phyloP scores from a whole-genome alignment of 2,329 filamentous ascomycete genomes.

The Beauveria pseudobassiana region DNA sequence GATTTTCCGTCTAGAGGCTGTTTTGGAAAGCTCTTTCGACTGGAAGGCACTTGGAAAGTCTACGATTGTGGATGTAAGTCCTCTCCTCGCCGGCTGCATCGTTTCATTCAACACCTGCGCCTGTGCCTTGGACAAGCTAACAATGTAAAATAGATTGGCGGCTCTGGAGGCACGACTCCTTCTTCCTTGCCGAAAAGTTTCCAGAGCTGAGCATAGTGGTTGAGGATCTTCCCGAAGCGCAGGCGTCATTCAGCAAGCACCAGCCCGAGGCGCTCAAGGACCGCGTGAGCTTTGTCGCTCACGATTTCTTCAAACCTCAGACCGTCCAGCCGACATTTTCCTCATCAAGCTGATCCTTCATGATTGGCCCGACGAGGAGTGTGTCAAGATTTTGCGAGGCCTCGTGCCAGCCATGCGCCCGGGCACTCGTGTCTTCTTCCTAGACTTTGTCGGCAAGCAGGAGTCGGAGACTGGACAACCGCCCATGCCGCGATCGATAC shows the following conservation, averaged over 20 bases:
- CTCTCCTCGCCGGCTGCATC: not conserved
- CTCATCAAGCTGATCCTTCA: conserved; percentile 48
- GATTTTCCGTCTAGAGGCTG: conserved; percentile 29
- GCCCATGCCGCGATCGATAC: conserved; percentile 28
- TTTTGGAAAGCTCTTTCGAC: conserved; percentile 27
- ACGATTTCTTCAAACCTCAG: conserved; percentile 34
- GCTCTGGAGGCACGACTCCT: conserved; percentile 33
- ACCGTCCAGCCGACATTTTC: conserved; percentile 37
- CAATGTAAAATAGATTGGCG: conserved; percentile 27
- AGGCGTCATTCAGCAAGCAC: conserved; percentile 27
- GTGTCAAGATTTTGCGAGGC: conserved; percentile 31
- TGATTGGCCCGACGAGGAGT: conserved; percentile 44
- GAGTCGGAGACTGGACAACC: conserved; percentile 17
- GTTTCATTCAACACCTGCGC: not conserved
- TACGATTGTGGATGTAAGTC: conserved; percentile 34
- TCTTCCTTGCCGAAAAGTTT: conserved; percentile 32
- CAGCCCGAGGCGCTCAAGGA: conserved; percentile 25
- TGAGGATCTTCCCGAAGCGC: conserved; percentile 35
- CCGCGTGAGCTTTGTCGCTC: conserved; percentile 28
- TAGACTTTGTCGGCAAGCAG: conserved; percentile 32
- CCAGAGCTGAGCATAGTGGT: conserved; percentile 35
- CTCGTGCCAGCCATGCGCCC: conserved; percentile 37
- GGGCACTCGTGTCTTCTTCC: conserved; percentile 31
- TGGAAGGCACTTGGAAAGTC: conserved; percentile 29
- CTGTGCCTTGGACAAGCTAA: not conserved